Base-by-base conservation (phyloP, 495 filamentous ascomycete species). In the Daldinia bambusicola region DNA sequence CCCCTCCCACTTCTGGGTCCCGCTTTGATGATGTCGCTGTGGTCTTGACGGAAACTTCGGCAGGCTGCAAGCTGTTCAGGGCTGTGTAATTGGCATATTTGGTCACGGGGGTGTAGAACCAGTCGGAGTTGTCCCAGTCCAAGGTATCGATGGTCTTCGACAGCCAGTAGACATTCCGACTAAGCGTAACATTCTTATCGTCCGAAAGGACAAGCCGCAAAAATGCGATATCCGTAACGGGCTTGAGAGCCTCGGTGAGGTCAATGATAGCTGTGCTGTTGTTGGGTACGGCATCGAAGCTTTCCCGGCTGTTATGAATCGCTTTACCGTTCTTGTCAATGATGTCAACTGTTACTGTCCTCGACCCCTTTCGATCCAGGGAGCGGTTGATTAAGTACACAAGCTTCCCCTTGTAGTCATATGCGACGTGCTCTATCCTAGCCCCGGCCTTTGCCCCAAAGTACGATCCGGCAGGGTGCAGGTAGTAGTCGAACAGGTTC, bases 401-500 rank as follows among this genome's bases (percentile, higher is more conserved):
- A 0, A 55, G 68, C 34, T 81, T 76, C 10, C 67, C 75, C 3
- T 78, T 73, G 56, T 87, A 87, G 61, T 89, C 83, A 61, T 85
- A 90, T 0, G 81, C 84, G 5, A 87, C 85, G 57, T 89, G 86
- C 70, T 90, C 88, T n/a, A 74, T 50, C 8, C 87, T 78, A 9
- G 76, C 69, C 1, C 83, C 87, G 0, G 81, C 74, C 69, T 89
- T 90, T 4, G 85, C 81, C 0, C 89, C 89, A 55, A 87, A 90
- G 62, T 88, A 90, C 1, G 84, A 79, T 0, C 86, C 89, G 4
- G 83, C 84, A 0, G 88, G 84, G 20, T 80, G 82, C 30, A 90
- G 76, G 67, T 90, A 90, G 63, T 88, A 89, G 66, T 90, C 89
- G 74, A 89, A 89, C 2, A 90, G 70, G 61, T 88, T 86, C 89